Percentiles rank a stretch among this genome's conserved stretches.
Evolutionary conservation across 2,329 filamentous ascomycete genomes (phyloP).

Genomic region (Graphilbum ipis-grandicollis): DNA sequence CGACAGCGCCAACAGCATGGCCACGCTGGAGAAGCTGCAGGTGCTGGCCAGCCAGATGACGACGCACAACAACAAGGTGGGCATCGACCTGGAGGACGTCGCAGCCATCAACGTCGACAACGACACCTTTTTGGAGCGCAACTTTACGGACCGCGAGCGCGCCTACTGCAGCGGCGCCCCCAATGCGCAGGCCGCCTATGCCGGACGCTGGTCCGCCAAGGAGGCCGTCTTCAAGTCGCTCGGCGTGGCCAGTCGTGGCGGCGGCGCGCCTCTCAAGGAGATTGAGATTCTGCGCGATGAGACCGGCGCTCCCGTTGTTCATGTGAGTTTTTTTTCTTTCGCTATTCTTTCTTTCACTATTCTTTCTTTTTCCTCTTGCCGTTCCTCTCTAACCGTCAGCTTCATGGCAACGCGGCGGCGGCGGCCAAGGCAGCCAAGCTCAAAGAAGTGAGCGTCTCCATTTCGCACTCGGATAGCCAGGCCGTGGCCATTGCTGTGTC

Average conservation of each 20-base stretch:
- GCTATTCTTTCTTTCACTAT: neutral
- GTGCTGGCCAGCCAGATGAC: slow-evolving; percentile 51
- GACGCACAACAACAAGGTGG: slow-evolving; percentile 58
- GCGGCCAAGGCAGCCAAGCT: slow-evolving; percentile 78
- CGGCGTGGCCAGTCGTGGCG: slow-evolving; percentile 71
- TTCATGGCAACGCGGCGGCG: slow-evolving; percentile 67
- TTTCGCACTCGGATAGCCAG: slow-evolving; percentile 88
- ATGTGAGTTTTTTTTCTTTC: slow-evolving; percentile 38
- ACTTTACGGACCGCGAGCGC: slow-evolving; percentile 77
- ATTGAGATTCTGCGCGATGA: slow-evolving; percentile 81
- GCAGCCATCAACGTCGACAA: slow-evolving; percentile 81
- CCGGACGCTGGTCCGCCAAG: slow-evolving; percentile 92
- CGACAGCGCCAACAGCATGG: slow-evolving; percentile 24
- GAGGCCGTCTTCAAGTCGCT: slow-evolving; percentile 98
- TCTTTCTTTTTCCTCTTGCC: neutral
- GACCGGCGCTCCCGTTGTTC: slow-evolving; percentile 67
- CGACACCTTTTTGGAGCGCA: slow-evolving; percentile 83
- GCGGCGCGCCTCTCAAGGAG: slow-evolving; percentile 76
- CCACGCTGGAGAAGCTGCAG: slow-evolving; percentile 61
- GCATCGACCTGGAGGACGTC: slow-evolving; percentile 87
- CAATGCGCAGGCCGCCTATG: slow-evolving; percentile 70
- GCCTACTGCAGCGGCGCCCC: slow-evolving; percentile 60
- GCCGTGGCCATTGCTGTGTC: slow-evolving; percentile 88
- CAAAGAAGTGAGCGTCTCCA: slow-evolving; percentile 79
- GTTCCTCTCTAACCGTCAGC: slow-evolving; percentile 27